phyloP scores from a whole-genome alignment of 345 rosid species.

The Firmiana major region DNA sequence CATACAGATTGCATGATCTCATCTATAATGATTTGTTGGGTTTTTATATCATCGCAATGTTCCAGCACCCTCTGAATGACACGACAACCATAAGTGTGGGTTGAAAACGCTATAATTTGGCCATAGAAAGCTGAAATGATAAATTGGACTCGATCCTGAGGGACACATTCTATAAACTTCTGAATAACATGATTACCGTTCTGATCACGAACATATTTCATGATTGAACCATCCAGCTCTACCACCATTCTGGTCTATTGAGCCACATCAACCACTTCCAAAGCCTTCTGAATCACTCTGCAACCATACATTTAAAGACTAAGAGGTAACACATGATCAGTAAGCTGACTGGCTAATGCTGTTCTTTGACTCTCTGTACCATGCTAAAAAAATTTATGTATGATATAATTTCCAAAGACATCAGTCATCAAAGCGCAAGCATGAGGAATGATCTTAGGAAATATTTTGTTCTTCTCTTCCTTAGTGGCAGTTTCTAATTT shows the following conservation, averaged over 20 bases:
- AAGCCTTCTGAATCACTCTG: constrained; percentile 98
- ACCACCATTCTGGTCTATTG: constrained; percentile 69
- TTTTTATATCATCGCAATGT: constrained; percentile 59
- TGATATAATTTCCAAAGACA: constrained; percentile 95
- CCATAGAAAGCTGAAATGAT: constrained; percentile 82
- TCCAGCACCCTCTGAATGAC: constrained; percentile 97
- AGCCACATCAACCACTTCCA: constrained; percentile 81
- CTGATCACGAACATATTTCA: constrained; percentile 96
- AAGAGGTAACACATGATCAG: constrained; percentile 82
- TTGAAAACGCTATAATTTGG: constrained; percentile 81
- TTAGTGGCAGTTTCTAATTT: constrained; percentile 73
- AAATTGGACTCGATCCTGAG: constrained; percentile 74
- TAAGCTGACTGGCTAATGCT: constrained; percentile 71
- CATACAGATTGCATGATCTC: constrained; percentile 81
- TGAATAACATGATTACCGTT: constrained; percentile 99
- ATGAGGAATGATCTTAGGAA: constrained; percentile 75
- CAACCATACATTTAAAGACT: constrained; percentile 98
- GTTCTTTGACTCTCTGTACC: constrained; percentile 74
- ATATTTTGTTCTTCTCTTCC: constrained; percentile 77
- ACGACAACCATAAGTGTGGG: constrained; percentile 98
- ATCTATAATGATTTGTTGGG: constrained; percentile 74
- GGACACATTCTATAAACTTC: constrained; percentile 88
- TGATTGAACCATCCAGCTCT: constrained; percentile 84
- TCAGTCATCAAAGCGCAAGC: constrained; percentile 94
- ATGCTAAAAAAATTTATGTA: constrained; percentile 93